Base-by-base conservation (phyloP, 805 yeast genomes). In the Hemisphaericaspora nanyangensis region DNA sequence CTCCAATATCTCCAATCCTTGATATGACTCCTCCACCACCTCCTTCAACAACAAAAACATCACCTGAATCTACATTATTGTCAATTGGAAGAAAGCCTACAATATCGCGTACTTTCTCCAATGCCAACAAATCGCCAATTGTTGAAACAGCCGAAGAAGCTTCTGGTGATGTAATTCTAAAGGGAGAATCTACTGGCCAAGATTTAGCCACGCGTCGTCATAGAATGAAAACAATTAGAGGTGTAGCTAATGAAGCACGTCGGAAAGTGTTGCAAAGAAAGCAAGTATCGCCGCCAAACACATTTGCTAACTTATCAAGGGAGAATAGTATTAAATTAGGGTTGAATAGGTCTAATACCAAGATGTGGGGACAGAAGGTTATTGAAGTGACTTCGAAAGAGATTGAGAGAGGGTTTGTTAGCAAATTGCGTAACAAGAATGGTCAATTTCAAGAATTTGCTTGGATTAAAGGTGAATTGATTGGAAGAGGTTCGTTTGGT, bases 401-500 rank as follows among this genome's bases (percentile, higher is more conserved):
- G 44, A 70, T 75, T 44, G 76, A 76, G 29, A 70, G 73, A 43
- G 82, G 85, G 8, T 76, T 81, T 38, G 79, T 83, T 18, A 82
- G 82, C 50, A 79, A 79, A 47, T 61, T 85, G 37, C 73, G 79
- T 39, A 76, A 76, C 25, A 75, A 73, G 38, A 58, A 61, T 34
- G 93, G 90, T 11, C 77, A 79, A 36, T 76, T 77, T 55, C 85
- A 80, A 52, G 95, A 90, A 61, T 91, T 89, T 65, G 95, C 95
- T 0, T 93, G 99, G 99, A 84, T 95, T 35, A 88, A 88, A 56
- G 99, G 99, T 72, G 97, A 90, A 54, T 70, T 93, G 46, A 88
- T 93, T 42, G 99, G 99, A 0, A 79, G 87, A 42, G 99, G 99
- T 0, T 90, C 97, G 1, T 93, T 90, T 68, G 99, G 99, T 7